These are phyloP conservation scores for Coniochaeta prunicola DNA, from an alignment of 2,329 filamentous ascomycete species.

Conservation along the genomic window DNA sequence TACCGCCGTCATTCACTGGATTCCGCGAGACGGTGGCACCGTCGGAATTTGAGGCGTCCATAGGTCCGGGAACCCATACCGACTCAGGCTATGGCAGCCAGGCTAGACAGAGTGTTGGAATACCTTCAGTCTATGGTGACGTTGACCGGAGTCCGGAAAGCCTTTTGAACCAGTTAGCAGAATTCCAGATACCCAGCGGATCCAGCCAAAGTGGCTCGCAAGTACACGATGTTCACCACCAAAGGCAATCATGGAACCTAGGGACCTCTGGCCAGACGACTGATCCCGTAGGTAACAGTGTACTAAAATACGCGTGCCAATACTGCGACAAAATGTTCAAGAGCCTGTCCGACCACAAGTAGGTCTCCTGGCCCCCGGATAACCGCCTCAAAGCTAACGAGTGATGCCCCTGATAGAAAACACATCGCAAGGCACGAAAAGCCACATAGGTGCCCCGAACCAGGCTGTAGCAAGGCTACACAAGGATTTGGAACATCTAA, in stretches of 20 bases:
- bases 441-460: constrained; percentile 53
- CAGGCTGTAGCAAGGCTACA: constrained; percentile 41
- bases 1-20: constrained; percentile 3
- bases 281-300: constrained; percentile 22
- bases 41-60: constrained; percentile 13
- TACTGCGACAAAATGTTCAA: constrained; percentile 34
- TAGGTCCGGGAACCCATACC: constrained; percentile 10
- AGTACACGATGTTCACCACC: constrained; percentile 1
- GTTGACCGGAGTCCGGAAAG: constrained; percentile 30
- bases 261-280: neutral
- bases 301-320: constrained; percentile 20
- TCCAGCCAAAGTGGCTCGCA: constrained; percentile 4
- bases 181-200: constrained; percentile 16
- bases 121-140: constrained; percentile 36
- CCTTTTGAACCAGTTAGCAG: constrained; percentile 25
- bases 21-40: constrained; percentile 3
- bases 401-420: constrained; percentile 51
- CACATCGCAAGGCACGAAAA: constrained; percentile 65
- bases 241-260: neutral
- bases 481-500: constrained; percentile 73
- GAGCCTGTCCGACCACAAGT: constrained; percentile 52
- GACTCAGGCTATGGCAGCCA: constrained; percentile 43
- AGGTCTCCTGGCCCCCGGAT: constrained; percentile 12
- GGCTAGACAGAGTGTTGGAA: constrained; percentile 33
- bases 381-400: constrained; percentile 10